Conservation (phyloP, 306 rosid genomes). For the Gynostemma pentaphyllum region DNA sequence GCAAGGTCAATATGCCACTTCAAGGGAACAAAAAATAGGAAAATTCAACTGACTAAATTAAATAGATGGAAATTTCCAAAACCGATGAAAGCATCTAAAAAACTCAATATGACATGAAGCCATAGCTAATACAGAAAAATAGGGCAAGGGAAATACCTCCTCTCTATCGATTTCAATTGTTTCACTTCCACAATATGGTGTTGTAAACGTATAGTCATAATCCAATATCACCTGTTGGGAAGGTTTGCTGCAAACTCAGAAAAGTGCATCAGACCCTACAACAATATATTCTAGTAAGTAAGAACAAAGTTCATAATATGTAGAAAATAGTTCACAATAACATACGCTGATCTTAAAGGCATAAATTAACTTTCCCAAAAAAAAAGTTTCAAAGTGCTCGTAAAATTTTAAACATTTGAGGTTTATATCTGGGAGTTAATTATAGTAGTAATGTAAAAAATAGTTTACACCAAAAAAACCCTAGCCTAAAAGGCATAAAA, state of each 20-base stretch:
- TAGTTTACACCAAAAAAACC: too few species aligned
- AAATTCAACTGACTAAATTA: not conserved
- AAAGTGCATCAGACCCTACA: conserved; percentile 23
- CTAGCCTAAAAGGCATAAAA: too few species aligned
- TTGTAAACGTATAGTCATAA: conserved; percentile 91
- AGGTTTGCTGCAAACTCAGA: conserved; percentile 67
- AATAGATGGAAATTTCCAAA: not conserved
- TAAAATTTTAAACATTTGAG: not conserved
- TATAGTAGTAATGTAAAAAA: not conserved
- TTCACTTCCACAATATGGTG: conserved; percentile 82
- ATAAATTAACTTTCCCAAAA: not conserved
- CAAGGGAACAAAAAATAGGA: not conserved
- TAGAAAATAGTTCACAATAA: not conserved
- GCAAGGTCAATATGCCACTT: not conserved
- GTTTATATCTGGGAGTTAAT: not conserved
- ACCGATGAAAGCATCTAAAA: not conserved
- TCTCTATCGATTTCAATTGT: conserved; percentile 34
- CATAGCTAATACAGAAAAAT: not conserved
- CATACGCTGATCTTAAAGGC: not conserved
- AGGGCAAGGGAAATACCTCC: conserved; percentile 31
- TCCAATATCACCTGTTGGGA: conserved; percentile 78
- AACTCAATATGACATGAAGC: not conserved
- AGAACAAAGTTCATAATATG: not conserved
- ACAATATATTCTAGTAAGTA: not conserved
- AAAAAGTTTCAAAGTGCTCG: not conserved